phyloP scores from a whole-genome alignment of 257 asterid species.

The Ligustrum vulgare region DNA sequence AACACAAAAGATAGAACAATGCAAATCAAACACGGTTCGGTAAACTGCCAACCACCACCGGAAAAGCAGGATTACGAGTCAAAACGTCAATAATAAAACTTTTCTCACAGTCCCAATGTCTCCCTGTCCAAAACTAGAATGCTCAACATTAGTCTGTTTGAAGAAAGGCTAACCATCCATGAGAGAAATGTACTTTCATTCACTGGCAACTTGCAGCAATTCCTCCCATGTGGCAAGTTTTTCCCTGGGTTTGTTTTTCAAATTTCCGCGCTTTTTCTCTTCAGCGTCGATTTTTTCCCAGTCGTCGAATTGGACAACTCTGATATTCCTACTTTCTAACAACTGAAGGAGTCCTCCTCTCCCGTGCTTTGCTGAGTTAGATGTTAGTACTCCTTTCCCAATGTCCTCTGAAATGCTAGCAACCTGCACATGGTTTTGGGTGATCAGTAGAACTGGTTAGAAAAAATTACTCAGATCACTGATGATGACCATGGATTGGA shows the following conservation, averaged over 20 bases:
- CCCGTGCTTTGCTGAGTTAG: conserved; percentile 59
- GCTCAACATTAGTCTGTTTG: no score
- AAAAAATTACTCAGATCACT: neutral
- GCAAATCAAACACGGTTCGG: no score
- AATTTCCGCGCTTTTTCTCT: conserved; percentile 60
- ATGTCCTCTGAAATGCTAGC: conserved; percentile 73
- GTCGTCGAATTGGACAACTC: conserved; percentile 48
- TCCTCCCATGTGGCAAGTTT: conserved; percentile 76
- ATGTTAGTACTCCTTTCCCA: conserved; percentile 40
- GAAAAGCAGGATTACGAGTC: no score
- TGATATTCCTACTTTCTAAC: conserved; percentile 50
- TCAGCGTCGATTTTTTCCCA: conserved; percentile 74
- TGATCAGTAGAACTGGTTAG: conserved; percentile 8
- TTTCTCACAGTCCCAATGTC: no score
- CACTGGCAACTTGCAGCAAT: conserved; percentile 49
- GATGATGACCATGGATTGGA: conserved; percentile 2
- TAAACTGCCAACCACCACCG: no score
- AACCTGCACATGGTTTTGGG: conserved; percentile 45
- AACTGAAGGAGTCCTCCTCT: conserved; percentile 60
- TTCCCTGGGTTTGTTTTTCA: conserved; percentile 66
- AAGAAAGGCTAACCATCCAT: no score
- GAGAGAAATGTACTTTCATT: conserved; percentile 21
- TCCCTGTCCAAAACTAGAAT: no score
- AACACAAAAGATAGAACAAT: no score
- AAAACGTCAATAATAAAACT: no score